Conservation (phyloP, 2,329 filamentous ascomycete species). For the Verticillium nubilum region DNA sequence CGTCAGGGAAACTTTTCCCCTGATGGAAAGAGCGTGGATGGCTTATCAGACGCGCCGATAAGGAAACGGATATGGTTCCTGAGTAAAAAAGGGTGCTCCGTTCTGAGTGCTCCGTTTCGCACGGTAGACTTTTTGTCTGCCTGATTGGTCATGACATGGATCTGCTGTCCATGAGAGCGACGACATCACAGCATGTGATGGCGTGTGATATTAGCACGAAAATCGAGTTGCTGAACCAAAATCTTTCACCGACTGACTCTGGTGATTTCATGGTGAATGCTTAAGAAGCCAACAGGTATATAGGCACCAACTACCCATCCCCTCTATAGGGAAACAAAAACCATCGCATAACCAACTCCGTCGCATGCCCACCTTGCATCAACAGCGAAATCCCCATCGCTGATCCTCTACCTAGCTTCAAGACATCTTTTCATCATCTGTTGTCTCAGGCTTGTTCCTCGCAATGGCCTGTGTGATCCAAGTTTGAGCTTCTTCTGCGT, state of each 20-base stretch:
- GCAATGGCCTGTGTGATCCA: slow-evolving; percentile 42
- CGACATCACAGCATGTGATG: background rate
- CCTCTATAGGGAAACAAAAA: background rate
- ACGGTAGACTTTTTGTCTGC: too few species aligned
- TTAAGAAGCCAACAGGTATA: background rate
- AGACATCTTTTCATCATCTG: slow-evolving; percentile 40
- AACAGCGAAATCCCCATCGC: background rate
- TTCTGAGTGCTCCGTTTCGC: background rate
- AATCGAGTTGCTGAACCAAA: background rate
- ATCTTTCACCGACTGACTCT: background rate
- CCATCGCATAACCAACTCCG: background rate
- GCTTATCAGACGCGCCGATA: background rate
- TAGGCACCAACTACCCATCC: background rate
- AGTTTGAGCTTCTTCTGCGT: slow-evolving; percentile 43
- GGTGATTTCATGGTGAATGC: background rate
- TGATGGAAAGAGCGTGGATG: background rate
- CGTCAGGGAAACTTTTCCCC: background rate
- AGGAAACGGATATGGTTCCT: background rate
- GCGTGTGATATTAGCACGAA: background rate
- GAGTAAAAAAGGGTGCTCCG: background rate
- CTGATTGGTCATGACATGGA: too few species aligned
- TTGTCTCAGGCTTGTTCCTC: slow-evolving; percentile 35
- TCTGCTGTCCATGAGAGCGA: background rate
- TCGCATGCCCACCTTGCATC: background rate
- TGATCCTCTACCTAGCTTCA: background rate